Evolutionary conservation across 805 yeast genomes (phyloP).

Genomic region (Ogataea ramenticola): DNA sequence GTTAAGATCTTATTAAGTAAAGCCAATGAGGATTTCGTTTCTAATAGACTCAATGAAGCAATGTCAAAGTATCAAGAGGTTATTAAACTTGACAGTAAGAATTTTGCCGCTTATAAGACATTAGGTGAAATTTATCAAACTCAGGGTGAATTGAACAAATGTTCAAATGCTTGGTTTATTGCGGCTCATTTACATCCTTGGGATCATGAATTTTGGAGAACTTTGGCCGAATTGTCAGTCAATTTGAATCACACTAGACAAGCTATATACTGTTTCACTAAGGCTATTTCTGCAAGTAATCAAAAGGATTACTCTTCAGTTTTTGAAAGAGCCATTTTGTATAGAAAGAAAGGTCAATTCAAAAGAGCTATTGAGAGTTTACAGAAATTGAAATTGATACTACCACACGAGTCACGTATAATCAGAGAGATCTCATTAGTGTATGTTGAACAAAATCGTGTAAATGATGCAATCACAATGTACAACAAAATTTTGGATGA

Average conservation of each 20-base stretch:
- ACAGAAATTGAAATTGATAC: constrained; percentile 44
- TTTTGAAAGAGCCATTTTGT: constrained; percentile 58
- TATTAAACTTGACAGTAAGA: constrained; percentile 67
- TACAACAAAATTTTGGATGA: constrained; percentile 58
- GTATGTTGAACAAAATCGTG: constrained; percentile 46
- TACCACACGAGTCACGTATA: constrained; percentile 54
- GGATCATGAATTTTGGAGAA: constrained; percentile 73
- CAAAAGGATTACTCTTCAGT: constrained; percentile 47
- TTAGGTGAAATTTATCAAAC: constrained; percentile 75
- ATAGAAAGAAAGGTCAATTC: constrained; percentile 56
- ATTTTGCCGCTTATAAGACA: constrained; percentile 80
- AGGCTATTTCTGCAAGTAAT: constrained; percentile 43
- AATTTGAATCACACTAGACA: constrained; percentile 65
- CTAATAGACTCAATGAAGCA: constrained; percentile 53
- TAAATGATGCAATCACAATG: constrained; percentile 67
- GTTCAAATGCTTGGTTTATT: constrained; percentile 74
- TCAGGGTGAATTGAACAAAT: constrained; percentile 59
- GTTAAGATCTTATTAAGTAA: constrained; percentile 55
- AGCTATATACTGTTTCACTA: constrained; percentile 71
- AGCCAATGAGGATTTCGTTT: constrained; percentile 78
- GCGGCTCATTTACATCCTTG: constrained; percentile 74
- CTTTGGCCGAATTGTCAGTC: constrained; percentile 60
- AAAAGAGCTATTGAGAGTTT: constrained; percentile 73
- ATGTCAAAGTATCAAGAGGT: constrained; percentile 57
- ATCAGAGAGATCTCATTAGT: constrained; percentile 55